Base-by-base conservation (phyloP, 371 early-diverging fungal species). In the Parasitella parasitica region DNA sequence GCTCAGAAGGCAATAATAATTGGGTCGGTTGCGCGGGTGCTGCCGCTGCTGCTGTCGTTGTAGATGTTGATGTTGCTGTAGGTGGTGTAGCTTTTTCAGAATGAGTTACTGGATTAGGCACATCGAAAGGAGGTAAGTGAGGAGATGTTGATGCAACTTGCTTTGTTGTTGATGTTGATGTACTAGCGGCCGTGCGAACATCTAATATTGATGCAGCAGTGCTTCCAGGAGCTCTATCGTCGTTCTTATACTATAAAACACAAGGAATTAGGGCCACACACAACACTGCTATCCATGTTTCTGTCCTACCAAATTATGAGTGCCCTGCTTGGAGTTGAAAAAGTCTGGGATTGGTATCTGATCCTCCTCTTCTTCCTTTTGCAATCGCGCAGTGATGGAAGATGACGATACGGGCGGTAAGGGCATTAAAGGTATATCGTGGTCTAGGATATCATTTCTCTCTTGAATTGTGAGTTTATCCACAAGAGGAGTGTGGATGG, bases 91-190 rank as follows among this genome's bases (percentile, higher is more conserved):
- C 18, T 43, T 24, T 43, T 11, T 24, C 43, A 20, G 43, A 9
- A 11, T 20, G 18, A 22, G 43, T 43, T 12, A 43, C 43, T 43
- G 43, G 43, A 20, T 43, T 18, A 43, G 43, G 43, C 13, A 20
- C 43, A 43, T 52, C 22, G 57, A 56, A 28, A 49, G 37, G 43
- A 32, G 60, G 15, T 68, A 59, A 20, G 30, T 36, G 49, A n/a
- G 63, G 41, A 67, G 59, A 34, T 66, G 52, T 41, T 69, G 57
- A 50, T 60, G 54, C 16, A 61, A 63, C 11, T 61, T 63, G 48
- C 43, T 37, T 46, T 30, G 58, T 35, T 54, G 60, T 51, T 70
- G 56, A 38, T 64, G 61, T 52, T 62, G 60, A 26, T 49, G 50
- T 32, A 59, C 50, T 22, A 37, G 59, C 35, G 27, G 30, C 51